These are phyloP conservation scores for Favolaschia claudopus DNA, from an alignment of 768 basidiomycete genomes.

Conservation along the genomic window DNA sequence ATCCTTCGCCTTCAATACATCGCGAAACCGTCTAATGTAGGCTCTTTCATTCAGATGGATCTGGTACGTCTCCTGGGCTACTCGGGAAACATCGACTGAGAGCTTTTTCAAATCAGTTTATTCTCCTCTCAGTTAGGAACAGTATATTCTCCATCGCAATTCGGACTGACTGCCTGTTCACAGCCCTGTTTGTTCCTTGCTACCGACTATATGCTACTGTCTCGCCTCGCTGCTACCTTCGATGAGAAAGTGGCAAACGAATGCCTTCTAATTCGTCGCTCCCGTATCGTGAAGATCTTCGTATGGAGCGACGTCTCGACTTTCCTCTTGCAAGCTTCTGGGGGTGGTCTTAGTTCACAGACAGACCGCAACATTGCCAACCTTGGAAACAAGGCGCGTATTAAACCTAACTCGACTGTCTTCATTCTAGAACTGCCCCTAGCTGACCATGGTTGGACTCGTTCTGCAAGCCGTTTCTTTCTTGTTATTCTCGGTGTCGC, in stretches of 20 bases:
- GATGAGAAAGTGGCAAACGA: conserved; percentile 42
- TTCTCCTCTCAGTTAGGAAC: neutral
- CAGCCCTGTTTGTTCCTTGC: conserved; percentile 68
- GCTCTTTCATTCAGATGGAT: neutral
- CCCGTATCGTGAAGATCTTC: conserved; percentile 53
- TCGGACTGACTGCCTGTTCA: neutral
- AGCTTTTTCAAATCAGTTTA: neutral
- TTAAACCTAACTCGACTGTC: no score
- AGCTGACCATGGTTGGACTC: no score
- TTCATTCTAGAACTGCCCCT: no score
- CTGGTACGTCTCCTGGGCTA: neutral
- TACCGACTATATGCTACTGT: conserved; percentile 59
- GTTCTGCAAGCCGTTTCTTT: no score
- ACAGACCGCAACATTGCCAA: conserved; percentile 5
- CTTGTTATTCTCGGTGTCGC: no score
- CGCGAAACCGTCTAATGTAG: neutral
- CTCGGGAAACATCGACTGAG: neutral
- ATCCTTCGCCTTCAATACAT: neutral
- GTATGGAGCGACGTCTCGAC: conserved; percentile 58
- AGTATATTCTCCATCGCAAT: neutral
- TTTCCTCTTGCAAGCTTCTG: conserved; percentile 57
- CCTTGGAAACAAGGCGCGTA: neutral
- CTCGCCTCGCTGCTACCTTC: conserved; percentile 45
- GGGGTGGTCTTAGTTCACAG: conserved; percentile 41
- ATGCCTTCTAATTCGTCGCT: conserved; percentile 48